These are phyloP conservation scores for Trypanosoma lewisi DNA, from an alignment of 208 protist species.

Conservation along the genomic window DNA sequence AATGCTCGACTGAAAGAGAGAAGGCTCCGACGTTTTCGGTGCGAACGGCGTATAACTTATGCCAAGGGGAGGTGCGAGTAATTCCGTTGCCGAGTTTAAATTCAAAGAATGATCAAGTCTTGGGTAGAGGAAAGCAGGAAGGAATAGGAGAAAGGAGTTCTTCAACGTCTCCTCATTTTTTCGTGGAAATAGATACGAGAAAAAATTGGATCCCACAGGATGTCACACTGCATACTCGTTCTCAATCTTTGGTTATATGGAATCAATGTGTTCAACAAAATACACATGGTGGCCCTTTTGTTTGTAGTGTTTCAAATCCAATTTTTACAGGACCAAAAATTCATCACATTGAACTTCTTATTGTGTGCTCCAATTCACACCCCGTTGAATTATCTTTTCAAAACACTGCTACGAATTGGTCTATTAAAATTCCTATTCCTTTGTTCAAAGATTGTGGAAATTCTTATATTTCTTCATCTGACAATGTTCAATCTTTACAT, in stretches of 20 bases:
- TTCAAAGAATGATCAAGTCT: background rate
- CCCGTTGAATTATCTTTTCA: slow-evolving; percentile 48
- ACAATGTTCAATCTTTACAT: slow-evolving; percentile 5
- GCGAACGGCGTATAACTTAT: background rate
- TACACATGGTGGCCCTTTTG: slow-evolving; percentile 14
- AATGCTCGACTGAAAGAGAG: background rate
- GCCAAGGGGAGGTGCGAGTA: slow-evolving; percentile 1
- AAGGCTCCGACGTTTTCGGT: slow-evolving; percentile 5
- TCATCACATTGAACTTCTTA: slow-evolving; percentile 53
- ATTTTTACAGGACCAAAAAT: slow-evolving; percentile 36
- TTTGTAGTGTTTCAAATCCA: slow-evolving; percentile 32
- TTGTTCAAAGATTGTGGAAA: slow-evolving; percentile 8
- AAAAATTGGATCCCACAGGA: slow-evolving; percentile 9
- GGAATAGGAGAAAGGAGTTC: too few relatives aligned
- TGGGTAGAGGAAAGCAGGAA: background rate
- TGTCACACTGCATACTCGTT: slow-evolving; percentile 14
- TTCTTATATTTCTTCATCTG: slow-evolving; percentile 2
- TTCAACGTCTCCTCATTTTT: background rate
- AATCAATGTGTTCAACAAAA: slow-evolving; percentile 22
- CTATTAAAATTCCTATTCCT: slow-evolving; percentile 24
- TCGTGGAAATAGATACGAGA: slow-evolving; percentile 10
- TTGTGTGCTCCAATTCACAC: slow-evolving; percentile 33
- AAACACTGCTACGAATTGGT: slow-evolving; percentile 23
- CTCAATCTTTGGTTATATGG: slow-evolving; percentile 25
- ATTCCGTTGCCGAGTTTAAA: slow-evolving; percentile 3